Base-by-base conservation (phyloP, 2,329 filamentous ascomycete genomes). In the Colletotrichum acutatum region DNA sequence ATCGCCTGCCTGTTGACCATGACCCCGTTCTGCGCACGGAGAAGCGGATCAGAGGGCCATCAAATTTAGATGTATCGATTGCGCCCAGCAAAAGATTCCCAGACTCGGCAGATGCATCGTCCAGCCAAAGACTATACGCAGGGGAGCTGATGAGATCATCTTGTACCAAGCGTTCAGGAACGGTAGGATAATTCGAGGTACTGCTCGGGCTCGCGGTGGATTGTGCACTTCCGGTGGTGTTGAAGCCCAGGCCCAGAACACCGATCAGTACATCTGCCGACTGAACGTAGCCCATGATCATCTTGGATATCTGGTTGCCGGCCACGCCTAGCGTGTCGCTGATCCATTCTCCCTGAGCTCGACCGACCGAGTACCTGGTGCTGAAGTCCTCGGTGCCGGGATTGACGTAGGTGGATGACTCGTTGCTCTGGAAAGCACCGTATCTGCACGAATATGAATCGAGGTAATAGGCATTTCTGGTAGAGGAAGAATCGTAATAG, bases 51-150 rank as follows among this genome's bases (percentile, higher is more conserved):
- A 84, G 79, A 49, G 76, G 76, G 52, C 76, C 77, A 0, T 62
- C 58, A 57, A 65, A 74, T 16, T 71, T 71, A 22, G 67, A 72
- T 28, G 28, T 63, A 61, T 75, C 74, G 32, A 75, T 37, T 1
- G 74, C 74, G 46, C 74, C 74, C 19, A 75, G 42, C 3, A 75
- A 65, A 2, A 75, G 49, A 30, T 37, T 58, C 5, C 74, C 74
- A 2, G 67, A 59, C 49, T 53, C 34, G 12, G n/a, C 53, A 1
- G 58, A 52, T n/a, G 56, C 32, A 28, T 62, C 60, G 1, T 71
- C 84, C 59, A 90, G 84, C 84, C 92, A 94, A 24, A 95, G 81
- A 74, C 91, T 94, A 82, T 93, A 95, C 4, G 91, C 90, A 75
- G 90, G 89, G 42, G 86, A 86, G 66, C 87, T 85, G 79, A 94